Evolutionary conservation across 768 basidiomycete species (phyloP).

Genomic region (Agrocybe chaxingu): DNA sequence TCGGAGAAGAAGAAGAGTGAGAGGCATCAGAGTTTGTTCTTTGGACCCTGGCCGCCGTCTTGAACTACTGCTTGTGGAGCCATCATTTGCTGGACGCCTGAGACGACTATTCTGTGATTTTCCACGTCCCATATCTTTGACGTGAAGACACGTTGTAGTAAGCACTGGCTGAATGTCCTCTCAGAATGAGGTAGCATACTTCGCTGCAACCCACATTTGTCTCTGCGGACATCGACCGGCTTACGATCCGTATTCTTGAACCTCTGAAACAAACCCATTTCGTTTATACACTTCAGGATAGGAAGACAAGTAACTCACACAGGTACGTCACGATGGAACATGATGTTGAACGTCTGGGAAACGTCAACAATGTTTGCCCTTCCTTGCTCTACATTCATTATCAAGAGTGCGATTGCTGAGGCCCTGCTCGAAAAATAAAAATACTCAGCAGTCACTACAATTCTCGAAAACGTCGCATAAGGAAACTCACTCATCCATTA

Average conservation of each 20-base stretch:
- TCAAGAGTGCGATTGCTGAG: constrained; percentile 17
- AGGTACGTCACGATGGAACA: constrained; percentile 15
- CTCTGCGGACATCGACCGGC: constrained; percentile 18
- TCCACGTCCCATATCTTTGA: constrained; percentile 22
- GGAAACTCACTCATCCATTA: constrained; percentile 19
- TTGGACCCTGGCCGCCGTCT: not conserved
- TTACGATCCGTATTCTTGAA: constrained; percentile 16
- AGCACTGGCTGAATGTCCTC: too few relatives aligned
- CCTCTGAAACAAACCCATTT: constrained; percentile 4
- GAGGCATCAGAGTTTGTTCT: not conserved
- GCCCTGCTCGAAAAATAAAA: constrained; percentile 8
- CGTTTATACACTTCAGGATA: not conserved
- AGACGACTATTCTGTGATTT: constrained; percentile 17
- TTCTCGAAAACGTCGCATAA: not conserved
- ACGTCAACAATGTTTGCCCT: constrained; percentile 12
- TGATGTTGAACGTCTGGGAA: constrained; percentile 18
- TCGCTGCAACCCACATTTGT: constrained; percentile 19
- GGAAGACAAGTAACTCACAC: constrained; percentile 4
- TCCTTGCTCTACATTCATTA: constrained; percentile 12
- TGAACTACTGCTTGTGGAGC: constrained; percentile 4
- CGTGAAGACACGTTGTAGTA: not conserved
- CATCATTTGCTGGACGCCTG: constrained; percentile 16
- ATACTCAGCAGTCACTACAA: not conserved
- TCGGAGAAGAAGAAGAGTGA: too few relatives aligned
- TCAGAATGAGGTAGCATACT: constrained; percentile 9